A percentile compares a stretch with the other conserved stretches of the same genome.
These are phyloP conservation scores for Panicum miliaceum DNA, from an alignment of 176 grass and related monocot species.

Conservation along the genomic window DNA sequence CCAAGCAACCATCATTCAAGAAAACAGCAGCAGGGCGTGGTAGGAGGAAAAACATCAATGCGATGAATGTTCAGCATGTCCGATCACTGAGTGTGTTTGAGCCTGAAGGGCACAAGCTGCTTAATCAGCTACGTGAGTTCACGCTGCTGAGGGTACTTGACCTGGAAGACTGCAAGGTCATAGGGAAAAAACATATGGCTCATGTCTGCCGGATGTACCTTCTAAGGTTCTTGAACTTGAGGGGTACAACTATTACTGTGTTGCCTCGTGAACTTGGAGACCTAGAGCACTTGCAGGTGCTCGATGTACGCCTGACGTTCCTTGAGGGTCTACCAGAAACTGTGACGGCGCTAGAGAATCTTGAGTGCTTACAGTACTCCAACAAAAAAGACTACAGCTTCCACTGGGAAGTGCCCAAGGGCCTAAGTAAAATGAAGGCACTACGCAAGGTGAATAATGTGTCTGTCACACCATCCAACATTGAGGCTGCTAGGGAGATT, in stretches of 20 bases:
- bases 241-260: neutral
- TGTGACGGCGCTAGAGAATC: neutral
- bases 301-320: neutral
- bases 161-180: neutral
- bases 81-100: constrained; percentile 14
- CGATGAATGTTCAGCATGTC: neutral
- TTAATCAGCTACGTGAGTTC: neutral
- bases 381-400: rapidly evolving
- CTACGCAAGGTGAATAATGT: neutral
- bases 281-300: neutral
- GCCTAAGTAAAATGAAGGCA: neutral
- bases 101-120: neutral
- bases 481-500: neutral
- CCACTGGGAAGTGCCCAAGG: neutral
- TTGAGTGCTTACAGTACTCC: neutral
- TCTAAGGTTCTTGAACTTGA: constrained; percentile 27
- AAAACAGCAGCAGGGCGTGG: neutral
- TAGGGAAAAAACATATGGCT: neutral
- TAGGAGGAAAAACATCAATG: rapidly evolving
- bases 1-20: neutral
- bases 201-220: neutral
- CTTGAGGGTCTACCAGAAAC: neutral
- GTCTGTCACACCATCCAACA: neutral
- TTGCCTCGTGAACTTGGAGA: neutral
- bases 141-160: constrained; percentile 30